Evolutionary conservation across 345 rosid species (phyloP).

Genomic region (Noccaea caerulescens): DNA sequence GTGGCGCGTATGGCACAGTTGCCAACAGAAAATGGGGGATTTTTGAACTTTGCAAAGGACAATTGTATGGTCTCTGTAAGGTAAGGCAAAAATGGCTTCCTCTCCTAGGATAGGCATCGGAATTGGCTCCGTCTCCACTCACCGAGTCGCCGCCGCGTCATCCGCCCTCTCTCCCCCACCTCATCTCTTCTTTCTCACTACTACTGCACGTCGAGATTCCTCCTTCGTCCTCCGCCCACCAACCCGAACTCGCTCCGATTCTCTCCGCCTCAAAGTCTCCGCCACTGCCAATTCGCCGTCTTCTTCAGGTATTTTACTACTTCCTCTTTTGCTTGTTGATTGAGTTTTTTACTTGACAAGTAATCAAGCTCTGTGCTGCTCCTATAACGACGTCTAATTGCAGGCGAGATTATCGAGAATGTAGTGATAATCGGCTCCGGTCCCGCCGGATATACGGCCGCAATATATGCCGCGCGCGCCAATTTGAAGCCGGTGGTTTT

Average conservation of each 20-base stretch:
- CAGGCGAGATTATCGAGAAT: constrained; percentile 80
- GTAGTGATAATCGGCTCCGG: constrained; percentile 93
- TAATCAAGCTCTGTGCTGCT: constrained; percentile 31
- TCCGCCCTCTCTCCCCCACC: constrained; percentile 49
- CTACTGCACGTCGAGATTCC: constrained; percentile 42
- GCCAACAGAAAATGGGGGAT: constrained; percentile 23
- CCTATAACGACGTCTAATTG: constrained; percentile 26
- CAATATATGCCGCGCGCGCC: constrained; percentile 97
- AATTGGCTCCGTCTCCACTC: constrained; percentile 38
- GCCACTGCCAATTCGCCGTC: constrained; percentile 55
- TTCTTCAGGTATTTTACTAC: constrained; percentile 47
- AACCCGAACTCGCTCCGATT: constrained; percentile 41
- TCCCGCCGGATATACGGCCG: constrained; percentile 98
- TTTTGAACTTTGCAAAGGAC: constrained; percentile 10
- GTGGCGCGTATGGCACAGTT: constrained; percentile 37
- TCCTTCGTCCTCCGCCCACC: constrained; percentile 45
- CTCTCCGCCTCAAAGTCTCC: constrained; percentile 70
- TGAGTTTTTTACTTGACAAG: neutral
- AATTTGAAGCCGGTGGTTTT: constrained; percentile 96
- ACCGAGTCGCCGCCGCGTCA: constrained; percentile 43
- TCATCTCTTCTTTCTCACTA: constrained; percentile 55
- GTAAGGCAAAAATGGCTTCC: constrained; percentile 39
- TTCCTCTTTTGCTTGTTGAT: constrained; percentile 5
- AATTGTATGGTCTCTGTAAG: constrained; percentile 46
- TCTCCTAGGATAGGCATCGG: constrained; percentile 48